Evolutionary conservation across 2,329 filamentous ascomycete species (phyloP), one percentile per base, ranked within the genome.

Genomic region (Cladosporium phlei): DNA sequence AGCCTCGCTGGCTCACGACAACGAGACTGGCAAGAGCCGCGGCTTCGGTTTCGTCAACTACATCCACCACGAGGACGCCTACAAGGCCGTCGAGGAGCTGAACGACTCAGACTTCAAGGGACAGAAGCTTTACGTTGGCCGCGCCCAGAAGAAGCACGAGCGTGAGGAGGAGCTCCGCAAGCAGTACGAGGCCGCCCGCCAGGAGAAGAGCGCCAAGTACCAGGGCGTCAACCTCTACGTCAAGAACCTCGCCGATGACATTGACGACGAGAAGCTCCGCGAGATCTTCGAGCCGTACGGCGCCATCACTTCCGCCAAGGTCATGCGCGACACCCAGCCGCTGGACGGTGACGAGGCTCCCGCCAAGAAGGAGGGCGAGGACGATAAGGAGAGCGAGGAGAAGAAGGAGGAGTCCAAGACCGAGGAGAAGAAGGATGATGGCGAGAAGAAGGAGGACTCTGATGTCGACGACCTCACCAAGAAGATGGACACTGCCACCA

Each of bases 71-170:
- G 90, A 95, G 68, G 80, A 81, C 65, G 93, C 93, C 52, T 71
- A 80, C 62, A 81, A 82, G 69, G 90, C 93, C 54, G 93, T 97
- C 49, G 90, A 96, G 0, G 84, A 89, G 57, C 82, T 98, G 57
- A 91, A 98, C 69, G 84, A 87, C 66, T 88, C 83, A 63, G 90
- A 97, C 43, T 89, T 95, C 79, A 86, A 86, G 65, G 86, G 88
- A 52, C 89, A 97, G 77, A 93, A 94, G 67, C 82, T 98, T 51
- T 98, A 98, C 66, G 93, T 98, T 59, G 93, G 93, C 59, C 90
- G 93, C 69, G 93, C 93, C 49, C 93, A 97, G 79, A 98, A 98
- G 87, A 98, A 98, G 80, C 93, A 97, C 69, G 93, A 98, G 78
- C 93, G 93, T 64, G 93, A 98, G 77, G 93, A 98, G 76, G 93